These are phyloP conservation scores for Hypoxylon sp. DNA, from an alignment of 2,329 filamentous ascomycete genomes.

Conservation along the genomic window DNA sequence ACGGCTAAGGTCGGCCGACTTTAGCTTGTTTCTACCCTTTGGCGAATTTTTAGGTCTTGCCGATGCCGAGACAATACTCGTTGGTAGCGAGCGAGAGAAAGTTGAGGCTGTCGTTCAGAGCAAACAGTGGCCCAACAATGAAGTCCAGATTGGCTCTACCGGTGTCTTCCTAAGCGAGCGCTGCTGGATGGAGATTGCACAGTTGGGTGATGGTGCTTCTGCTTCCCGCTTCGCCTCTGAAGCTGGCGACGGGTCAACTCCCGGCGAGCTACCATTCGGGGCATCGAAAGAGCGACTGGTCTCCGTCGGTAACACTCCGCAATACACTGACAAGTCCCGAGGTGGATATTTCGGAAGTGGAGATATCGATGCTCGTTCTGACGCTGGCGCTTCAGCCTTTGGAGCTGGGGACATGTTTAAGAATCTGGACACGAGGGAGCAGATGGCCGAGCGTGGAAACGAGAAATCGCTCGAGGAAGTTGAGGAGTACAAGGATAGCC, in stretches of 20 bases:
- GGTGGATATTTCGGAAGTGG: constrained; percentile 85
- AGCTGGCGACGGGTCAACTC: constrained; percentile 72
- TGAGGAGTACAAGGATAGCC: constrained; percentile 83
- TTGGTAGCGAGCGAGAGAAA: constrained; percentile 94
- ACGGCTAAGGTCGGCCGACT: constrained; percentile 91
- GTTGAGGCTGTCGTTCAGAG: constrained; percentile 92
- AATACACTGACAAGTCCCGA: constrained; percentile 81
- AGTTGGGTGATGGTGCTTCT: constrained; percentile 75
- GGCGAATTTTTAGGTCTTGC: constrained; percentile 93
- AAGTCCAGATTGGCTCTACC: constrained; percentile 90
- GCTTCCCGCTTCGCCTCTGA: constrained; percentile 72
- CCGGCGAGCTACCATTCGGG: constrained; percentile 70
- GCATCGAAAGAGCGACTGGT: constrained; percentile 73
- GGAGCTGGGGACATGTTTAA: constrained; percentile 98
- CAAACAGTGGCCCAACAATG: constrained; percentile 91
- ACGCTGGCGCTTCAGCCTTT: constrained; percentile 92
- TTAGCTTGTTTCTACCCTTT: constrained; percentile 95
- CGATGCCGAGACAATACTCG: constrained; percentile 85
- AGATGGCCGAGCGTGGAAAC: constrained; percentile 95
- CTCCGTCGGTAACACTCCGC: constrained; percentile 68
- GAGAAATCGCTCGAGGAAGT: constrained; percentile 92
- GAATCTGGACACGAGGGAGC: constrained; percentile 92
- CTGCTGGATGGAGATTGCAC: constrained; percentile 93
- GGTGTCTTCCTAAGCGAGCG: constrained; percentile 96
- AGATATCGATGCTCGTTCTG: constrained; percentile 88